These are phyloP conservation scores for Hymenoscyphus infarciens DNA, from an alignment of 2,329 filamentous ascomycete genomes.

Conservation along the genomic window DNA sequence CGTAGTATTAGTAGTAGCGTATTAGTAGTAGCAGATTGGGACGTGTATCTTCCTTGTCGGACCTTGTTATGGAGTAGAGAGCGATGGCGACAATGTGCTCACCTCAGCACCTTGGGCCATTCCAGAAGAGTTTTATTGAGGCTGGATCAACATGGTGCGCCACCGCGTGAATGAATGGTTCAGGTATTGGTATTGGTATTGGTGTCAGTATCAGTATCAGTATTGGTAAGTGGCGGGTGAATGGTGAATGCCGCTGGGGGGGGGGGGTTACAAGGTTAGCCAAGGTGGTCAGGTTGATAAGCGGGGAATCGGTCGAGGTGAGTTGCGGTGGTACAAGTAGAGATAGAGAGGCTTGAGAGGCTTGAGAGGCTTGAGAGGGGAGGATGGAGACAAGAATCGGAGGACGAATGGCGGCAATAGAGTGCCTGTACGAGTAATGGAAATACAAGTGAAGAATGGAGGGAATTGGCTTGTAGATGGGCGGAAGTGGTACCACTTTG, in stretches of 20 bases:
- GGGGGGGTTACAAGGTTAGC: no score
- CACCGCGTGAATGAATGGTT: not conserved
- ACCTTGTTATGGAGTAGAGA: constrained; percentile 7
- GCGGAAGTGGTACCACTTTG: no score
- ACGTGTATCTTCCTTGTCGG: not conserved
- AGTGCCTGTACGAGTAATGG: no score
- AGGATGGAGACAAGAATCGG: no score
- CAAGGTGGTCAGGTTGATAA: not conserved
- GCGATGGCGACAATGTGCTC: constrained; percentile 15
- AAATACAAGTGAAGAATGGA: no score
- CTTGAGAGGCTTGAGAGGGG: no score
- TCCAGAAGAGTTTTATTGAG: constrained; percentile 10
- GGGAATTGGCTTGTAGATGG: not conserved
- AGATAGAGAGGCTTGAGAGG: no score
- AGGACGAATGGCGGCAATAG: no score
- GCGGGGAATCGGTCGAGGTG: not conserved
- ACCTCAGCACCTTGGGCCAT: constrained; percentile 18
- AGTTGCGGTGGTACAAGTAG: not conserved
- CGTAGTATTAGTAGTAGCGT: not conserved
- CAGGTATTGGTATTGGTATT: not conserved
- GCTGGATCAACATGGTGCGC: constrained; percentile 14
- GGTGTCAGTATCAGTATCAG: no score
- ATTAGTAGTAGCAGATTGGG: not conserved
- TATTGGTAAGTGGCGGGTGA: no score
- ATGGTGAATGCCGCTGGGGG: not conserved